These are phyloP conservation scores for Chaetomium strumarium DNA, from an alignment of 2,329 filamentous ascomycete species.

Conservation along the genomic window DNA sequence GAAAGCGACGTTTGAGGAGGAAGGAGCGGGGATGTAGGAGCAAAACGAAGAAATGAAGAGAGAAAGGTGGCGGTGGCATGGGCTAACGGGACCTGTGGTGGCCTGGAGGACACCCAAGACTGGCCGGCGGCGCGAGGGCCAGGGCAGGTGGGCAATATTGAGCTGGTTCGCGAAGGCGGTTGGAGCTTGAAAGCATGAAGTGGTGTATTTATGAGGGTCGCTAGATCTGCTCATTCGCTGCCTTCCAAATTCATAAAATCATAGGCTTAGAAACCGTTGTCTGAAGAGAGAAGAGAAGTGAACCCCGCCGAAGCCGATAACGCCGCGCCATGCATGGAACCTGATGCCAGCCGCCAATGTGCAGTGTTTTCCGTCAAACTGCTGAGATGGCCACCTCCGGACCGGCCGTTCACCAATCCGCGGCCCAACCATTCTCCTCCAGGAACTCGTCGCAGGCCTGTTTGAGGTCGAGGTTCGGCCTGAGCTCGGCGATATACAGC, in stretches of 20 bases:
- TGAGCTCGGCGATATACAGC: slow-evolving; percentile 60
- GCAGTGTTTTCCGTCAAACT: not conserved
- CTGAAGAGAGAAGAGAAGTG: no score
- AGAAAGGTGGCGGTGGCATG: not conserved
- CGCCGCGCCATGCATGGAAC: slow-evolving; percentile 3
- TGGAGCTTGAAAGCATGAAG: no score
- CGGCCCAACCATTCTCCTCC: slow-evolving; percentile 83
- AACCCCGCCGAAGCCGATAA: no score
- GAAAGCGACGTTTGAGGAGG: not conserved
- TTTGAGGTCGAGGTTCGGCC: slow-evolving; percentile 75
- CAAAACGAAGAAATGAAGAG: not conserved
- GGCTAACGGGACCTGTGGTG: not conserved
- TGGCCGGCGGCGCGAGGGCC: no score
- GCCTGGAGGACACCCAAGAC: no score
- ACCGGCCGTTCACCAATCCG: slow-evolving; percentile 61
- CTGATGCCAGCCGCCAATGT: no score
- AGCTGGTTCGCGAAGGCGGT: no score
- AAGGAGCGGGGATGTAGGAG: not conserved
- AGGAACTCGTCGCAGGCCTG: slow-evolving; percentile 82
- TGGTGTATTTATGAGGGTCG: no score
- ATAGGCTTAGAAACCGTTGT: no score
- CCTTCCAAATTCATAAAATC: no score
- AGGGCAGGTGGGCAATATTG: not conserved
- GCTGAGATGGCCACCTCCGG: not conserved
- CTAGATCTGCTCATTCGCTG: no score